Evolutionary conservation across 2,329 filamentous ascomycete genomes (phyloP), one percentile per base, ranked within the genome.

Genomic region (Cercospora sp.): DNA sequence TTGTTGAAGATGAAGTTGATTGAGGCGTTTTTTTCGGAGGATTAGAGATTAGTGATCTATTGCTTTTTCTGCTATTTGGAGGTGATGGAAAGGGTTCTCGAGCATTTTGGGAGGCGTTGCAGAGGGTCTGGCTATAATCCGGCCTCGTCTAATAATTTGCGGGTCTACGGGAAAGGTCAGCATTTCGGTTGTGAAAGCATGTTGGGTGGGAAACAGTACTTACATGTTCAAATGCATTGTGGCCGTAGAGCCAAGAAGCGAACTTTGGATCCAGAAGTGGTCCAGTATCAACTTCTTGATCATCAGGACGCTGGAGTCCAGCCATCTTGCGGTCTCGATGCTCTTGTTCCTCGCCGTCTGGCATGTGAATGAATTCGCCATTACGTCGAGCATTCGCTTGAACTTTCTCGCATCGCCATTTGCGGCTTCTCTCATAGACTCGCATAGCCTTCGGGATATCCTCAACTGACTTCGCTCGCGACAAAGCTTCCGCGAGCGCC

Each of bases 41-140:
- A 77, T 72, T 57, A 75, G 58, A 16, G 77, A 30, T 10, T 9
- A 28, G 10, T 9, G 23, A 23, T 16, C 13, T 16, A 5, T 48
- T 20, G 1, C 9, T 48, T 9, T 48, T 45, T 48, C 8, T 16
- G 48, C 10, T 28, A 28, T 28, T 13, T 26, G 20, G 48, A 28
- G 48, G 60, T 20, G 73, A 28, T 42, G n/a, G 18, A 9, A 16
- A 1, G 31, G 8, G 33, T 20, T 23, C 16, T 45, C 5, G 18
- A 5, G 18, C 31, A n/a, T 60, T n/a, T 8, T 45, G 7, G 18
- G 40, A 26, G 18, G 20, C 10, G 18, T 42, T 60, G 9, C 3
- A 20, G 58, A 33, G n/a, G 12, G 18, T 26, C 2, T 18, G 30
- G 16, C 6, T 33, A 62, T 23, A 62, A 12, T 1, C 42, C 60